Evolutionary conservation across 352 stramenopile genomes (phyloP).

Genomic region (Pythium rhizo-oryzae): DNA sequence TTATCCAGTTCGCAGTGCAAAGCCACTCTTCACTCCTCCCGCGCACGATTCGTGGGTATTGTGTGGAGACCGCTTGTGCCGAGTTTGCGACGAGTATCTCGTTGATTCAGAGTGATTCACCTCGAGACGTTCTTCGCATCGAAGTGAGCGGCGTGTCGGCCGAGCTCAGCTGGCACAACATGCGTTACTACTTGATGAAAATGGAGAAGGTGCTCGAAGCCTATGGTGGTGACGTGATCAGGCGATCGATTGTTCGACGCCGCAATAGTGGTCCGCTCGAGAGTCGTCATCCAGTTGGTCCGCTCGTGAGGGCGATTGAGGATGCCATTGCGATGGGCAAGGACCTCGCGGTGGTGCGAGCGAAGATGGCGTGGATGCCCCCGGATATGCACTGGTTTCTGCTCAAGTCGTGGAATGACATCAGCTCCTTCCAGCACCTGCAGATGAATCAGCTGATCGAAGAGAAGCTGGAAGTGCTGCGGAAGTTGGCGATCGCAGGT

Average conservation of each 20-base stretch:
- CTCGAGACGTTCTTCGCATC: slow-evolving; percentile 8
- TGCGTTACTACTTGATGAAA: slow-evolving; percentile 23
- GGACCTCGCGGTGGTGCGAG: background rate
- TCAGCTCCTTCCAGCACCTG: slow-evolving; percentile 9
- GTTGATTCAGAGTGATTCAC: background rate
- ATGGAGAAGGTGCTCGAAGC: slow-evolving; percentile 25
- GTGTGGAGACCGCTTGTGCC: slow-evolving; percentile 9
- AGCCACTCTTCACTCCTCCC: slow-evolving; percentile 22
- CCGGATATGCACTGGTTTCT: slow-evolving; percentile 26
- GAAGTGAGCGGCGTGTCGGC: slow-evolving; percentile 14
- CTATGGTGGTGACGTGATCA: slow-evolving; percentile 5
- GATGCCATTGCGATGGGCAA: slow-evolving; percentile 4
- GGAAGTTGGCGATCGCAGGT: slow-evolving; percentile 3
- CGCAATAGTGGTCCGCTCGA: no score
- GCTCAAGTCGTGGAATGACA: slow-evolving; percentile 17
- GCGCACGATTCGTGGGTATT: background rate
- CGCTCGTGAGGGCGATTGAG: background rate
- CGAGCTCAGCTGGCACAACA: background rate
- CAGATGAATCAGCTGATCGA: slow-evolving; percentile 16
- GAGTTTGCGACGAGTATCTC: slow-evolving; percentile 21
- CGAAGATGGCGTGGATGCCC: slow-evolving; percentile 19
- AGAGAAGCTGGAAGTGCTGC: slow-evolving; percentile 4
- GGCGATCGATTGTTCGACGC: slow-evolving; percentile 3
- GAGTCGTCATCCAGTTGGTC: background rate
- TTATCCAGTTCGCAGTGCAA: slow-evolving; percentile 35